Evolutionary conservation across 352 stramenopile genomes (phyloP), one percentile per base, ranked within the genome.

Genomic region (Globisporangium solare): DNA sequence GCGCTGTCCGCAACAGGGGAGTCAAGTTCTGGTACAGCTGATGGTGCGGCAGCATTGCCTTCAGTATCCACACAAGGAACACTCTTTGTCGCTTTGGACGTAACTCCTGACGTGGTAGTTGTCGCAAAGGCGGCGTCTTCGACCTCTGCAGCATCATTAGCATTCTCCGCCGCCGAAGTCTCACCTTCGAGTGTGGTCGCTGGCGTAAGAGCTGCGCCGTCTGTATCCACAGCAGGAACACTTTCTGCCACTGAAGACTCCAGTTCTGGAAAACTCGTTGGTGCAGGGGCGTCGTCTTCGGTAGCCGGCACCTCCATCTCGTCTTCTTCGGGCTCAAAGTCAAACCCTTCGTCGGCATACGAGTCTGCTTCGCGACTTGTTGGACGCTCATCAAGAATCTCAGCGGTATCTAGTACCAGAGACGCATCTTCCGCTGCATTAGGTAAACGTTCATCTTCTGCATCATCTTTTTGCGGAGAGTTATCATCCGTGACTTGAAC

Each of bases 291-390:
- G 13, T 12, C n/a, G 13, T 22, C 35, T 6, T 49, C 41, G 21
- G 39, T n/a, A 43, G 39, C 18, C 12, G 39, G 17, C 39, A 43
- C 39, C 39, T 18, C 39, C 17, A 10, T n/a, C 39, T 21, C 32
- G 17, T 47, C 56, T 10, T 42, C 50, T 11, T 55, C 58, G 8
- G 47, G 32, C 12, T 58, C 51, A 35, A 47, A 47, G 17, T 59
- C 58, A 37, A 64, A 64, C 17, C 50, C 45, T 6, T 59, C 58
- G 8, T 59, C 58, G 13, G 51, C 58, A 20, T 59, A 64, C 45
- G 58, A 50, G 22, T 64, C 51, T 47, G 37, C 42, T 15, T 51
- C 57, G 21, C 42, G 49, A 24, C 41, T 63, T 37, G 35, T 42
- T 10, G 49, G 43, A 18, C 58, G 58, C 22, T 64, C 58, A 7